phyloP scores from a whole-genome alignment of 2,329 filamentous ascomycete genomes.

The Apiospora hydei region DNA sequence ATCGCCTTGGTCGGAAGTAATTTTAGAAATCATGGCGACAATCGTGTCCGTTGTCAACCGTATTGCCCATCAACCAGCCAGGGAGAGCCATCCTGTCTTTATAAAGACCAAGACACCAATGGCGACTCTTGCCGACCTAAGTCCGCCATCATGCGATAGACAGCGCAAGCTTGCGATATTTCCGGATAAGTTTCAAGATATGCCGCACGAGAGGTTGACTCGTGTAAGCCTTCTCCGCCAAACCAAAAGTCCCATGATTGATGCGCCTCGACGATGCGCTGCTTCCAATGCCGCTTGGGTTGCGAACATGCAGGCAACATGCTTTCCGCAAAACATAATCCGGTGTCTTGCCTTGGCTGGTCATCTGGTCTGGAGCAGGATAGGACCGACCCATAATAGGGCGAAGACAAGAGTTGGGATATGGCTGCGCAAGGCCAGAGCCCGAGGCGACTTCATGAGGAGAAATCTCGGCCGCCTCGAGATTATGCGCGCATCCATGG shows the following conservation, averaged over 20 bases:
- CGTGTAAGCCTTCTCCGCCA: background rate
- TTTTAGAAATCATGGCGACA: constrained; percentile 5
- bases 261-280: background rate
- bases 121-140: background rate
- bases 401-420: background rate
- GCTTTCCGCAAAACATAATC: background rate
- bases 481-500: background rate
- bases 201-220: constrained; percentile 15
- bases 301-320: background rate
- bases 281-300: background rate
- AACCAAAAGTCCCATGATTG: constrained; percentile 9
- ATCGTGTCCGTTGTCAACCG: background rate
- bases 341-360: background rate
- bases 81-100: background rate
- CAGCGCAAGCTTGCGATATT: constrained; percentile 9
- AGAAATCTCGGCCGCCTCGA: background rate
- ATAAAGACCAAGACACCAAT: background rate
- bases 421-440: background rate
- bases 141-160: background rate
- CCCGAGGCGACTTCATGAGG: background rate
- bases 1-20: background rate
- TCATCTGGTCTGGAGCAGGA: background rate
- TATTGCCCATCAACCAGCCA: background rate
- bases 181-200: constrained; percentile 2
- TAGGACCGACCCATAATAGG: background rate